phyloP scores from a whole-genome alignment of 2,329 filamentous ascomycete genomes.

The Teratosphaeria destructans region DNA sequence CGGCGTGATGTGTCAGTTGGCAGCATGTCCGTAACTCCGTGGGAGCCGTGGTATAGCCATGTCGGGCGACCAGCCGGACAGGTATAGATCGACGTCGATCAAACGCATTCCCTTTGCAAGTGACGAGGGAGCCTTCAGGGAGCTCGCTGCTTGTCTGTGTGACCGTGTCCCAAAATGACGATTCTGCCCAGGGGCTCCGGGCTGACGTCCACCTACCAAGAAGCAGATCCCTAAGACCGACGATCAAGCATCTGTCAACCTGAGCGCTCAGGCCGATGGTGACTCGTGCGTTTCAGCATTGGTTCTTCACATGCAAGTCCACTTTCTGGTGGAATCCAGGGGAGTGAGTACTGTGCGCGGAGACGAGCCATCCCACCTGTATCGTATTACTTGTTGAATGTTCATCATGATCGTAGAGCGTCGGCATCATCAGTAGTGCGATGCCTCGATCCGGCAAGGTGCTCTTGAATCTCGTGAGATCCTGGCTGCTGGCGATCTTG shows the following conservation, averaged over 20 bases:
- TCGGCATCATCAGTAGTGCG: neutral
- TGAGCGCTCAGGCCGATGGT: neutral
- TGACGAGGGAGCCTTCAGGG: neutral
- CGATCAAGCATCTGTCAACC: neutral
- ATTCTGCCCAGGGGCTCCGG: neutral
- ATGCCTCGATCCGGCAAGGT: neutral
- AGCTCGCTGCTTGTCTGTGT: neutral
- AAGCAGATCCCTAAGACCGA: neutral
- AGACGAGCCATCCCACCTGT: no score
- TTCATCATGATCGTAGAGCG: no score
- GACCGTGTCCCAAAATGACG: neutral
- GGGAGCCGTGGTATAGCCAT: neutral
- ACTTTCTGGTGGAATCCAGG: neutral
- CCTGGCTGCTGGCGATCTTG: neutral
- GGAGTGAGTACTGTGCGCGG: neutral
- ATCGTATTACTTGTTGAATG: no score
- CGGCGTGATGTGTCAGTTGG: neutral
- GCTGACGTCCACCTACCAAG: neutral
- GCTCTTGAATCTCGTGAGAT: neutral
- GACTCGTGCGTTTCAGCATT: neutral
- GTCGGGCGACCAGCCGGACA: neutral
- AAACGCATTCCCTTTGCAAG: neutral
- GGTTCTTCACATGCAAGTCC: neutral
- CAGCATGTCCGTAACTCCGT: neutral
- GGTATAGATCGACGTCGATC: neutral